Percentiles rank a stretch among this genome's conserved stretches.
Evolutionary conservation across 495 filamentous ascomycete genomes (phyloP).

Genomic region (Aspergillus haitiensis): DNA sequence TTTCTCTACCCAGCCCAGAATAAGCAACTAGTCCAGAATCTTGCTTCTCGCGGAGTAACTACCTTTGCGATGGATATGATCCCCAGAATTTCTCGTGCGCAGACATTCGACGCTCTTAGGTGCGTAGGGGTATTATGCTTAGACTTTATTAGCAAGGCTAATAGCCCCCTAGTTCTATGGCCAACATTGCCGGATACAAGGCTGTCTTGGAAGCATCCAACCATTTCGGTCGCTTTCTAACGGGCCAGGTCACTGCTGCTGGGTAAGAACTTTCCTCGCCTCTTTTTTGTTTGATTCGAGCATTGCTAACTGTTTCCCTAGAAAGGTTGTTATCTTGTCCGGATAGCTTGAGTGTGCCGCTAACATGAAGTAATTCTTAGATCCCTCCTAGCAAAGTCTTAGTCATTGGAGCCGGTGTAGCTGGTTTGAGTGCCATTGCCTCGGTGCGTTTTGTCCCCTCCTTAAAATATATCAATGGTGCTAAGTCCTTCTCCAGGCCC

Average conservation of each 20-base stretch:
- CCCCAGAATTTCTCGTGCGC: conserved; percentile 77
- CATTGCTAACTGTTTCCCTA: conserved; percentile 11
- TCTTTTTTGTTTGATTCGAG: neutral
- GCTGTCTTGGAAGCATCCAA: conserved; percentile 81
- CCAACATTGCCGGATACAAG: conserved; percentile 86
- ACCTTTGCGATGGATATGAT: conserved; percentile 84
- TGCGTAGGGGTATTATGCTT: conserved; percentile 12
- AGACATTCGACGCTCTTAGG: conserved; percentile 74
- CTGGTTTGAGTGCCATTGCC: conserved; percentile 77
- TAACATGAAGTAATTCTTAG: conserved; percentile 34
- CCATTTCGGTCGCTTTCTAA: conserved; percentile 77
- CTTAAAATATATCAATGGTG: neutral
- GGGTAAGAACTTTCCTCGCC: conserved; percentile 39
- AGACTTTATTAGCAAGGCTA: neutral
- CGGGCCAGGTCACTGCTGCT: conserved; percentile 80
- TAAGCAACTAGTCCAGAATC: conserved; percentile 62
- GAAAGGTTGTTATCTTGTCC: conserved; percentile 16
- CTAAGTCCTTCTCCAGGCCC: conserved; percentile 41
- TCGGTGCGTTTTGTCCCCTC: conserved; percentile 39
- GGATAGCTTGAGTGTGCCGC: conserved; percentile 6
- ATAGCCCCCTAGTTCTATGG: conserved; percentile 60
- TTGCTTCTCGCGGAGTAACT: conserved; percentile 62
- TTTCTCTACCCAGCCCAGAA: conserved; percentile 77
- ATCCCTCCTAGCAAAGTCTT: conserved; percentile 81
- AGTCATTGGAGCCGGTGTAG: conserved; percentile 80